phyloP scores from a whole-genome alignment of 2,329 filamentous ascomycete genomes.

The Knoxdaviesia capensis region DNA sequence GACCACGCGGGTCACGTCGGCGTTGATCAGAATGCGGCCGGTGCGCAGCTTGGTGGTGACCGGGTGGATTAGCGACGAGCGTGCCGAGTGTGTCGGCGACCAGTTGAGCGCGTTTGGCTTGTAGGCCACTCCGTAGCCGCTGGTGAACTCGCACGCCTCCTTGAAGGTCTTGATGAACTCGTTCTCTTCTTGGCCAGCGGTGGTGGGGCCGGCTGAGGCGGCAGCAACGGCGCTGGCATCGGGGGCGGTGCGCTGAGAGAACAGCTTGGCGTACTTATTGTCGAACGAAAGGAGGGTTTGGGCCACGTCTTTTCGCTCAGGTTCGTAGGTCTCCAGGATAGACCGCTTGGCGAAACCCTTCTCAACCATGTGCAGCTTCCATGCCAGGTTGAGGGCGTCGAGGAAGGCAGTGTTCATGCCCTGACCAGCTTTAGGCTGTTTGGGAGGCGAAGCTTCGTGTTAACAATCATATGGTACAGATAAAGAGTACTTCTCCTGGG shows the following conservation, averaged over 20 bases:
- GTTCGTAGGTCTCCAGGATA: slow-evolving; percentile 68
- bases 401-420: slow-evolving; percentile 67
- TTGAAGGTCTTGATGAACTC: slow-evolving; percentile 83
- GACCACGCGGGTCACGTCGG: slow-evolving; percentile 67
- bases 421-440: slow-evolving; percentile 54
- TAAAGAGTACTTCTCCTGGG: background rate
- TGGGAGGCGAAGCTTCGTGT: slow-evolving; percentile 10
- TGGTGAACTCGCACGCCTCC: slow-evolving; percentile 77
- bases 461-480: slow-evolving; percentile 9
- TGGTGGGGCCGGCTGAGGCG: slow-evolving; percentile 24
- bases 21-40: slow-evolving; percentile 56
- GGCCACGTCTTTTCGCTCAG: slow-evolving; percentile 66
- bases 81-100: slow-evolving; percentile 50
- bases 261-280: slow-evolving; percentile 73
- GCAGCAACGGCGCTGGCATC: slow-evolving; percentile 52
- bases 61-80: slow-evolving; percentile 50
- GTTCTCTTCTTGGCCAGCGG: slow-evolving; percentile 34
- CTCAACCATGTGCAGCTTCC: slow-evolving; percentile 90
- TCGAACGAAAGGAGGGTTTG: slow-evolving; percentile 75
- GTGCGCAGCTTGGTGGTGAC: slow-evolving; percentile 44
- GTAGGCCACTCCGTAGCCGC: slow-evolving; percentile 79
- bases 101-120: slow-evolving; percentile 69
- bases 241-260: slow-evolving; percentile 52
- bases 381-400: slow-evolving; percentile 75
- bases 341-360: slow-evolving; percentile 56